phyloP scores from a whole-genome alignment of 2,329 filamentous ascomycete genomes.

The Diaporthe humulicola region DNA sequence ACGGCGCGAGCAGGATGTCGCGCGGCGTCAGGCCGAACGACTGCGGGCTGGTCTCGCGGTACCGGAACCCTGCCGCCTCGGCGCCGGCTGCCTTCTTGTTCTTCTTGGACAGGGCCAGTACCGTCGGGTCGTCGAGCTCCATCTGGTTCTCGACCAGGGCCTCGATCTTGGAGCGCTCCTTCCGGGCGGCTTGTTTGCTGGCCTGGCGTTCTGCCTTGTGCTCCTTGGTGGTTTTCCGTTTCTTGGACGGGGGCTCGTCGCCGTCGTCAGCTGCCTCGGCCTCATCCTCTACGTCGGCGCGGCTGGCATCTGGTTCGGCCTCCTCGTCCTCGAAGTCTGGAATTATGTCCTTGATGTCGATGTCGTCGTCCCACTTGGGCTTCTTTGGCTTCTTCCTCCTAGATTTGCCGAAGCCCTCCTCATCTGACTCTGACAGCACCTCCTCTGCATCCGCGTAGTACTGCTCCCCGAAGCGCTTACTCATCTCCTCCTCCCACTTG shows the following conservation, averaged over 20 bases:
- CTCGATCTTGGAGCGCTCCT: slow-evolving; percentile 87
- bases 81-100: slow-evolving; percentile 41
- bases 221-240: slow-evolving; percentile 72
- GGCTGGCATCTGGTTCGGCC: slow-evolving; percentile 63
- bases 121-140: slow-evolving; percentile 76
- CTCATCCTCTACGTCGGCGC: slow-evolving; percentile 65
- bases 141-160: slow-evolving; percentile 86
- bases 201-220: slow-evolving; percentile 70
- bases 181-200: slow-evolving; percentile 79
- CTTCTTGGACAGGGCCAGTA: slow-evolving; percentile 64
- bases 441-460: slow-evolving; percentile 84
- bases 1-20: slow-evolving; percentile 91
- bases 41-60: slow-evolving; percentile 92
- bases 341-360: slow-evolving; percentile 93
- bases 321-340: slow-evolving; percentile 84
- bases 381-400: slow-evolving; percentile 80
- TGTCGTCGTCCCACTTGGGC: slow-evolving; percentile 95
- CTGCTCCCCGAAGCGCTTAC: slow-evolving; percentile 85
- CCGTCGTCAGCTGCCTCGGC: slow-evolving; percentile 56
- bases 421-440: slow-evolving; percentile 75
- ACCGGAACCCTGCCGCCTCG: slow-evolving; percentile 76
- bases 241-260: slow-evolving; percentile 61
- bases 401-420: slow-evolving; percentile 63
- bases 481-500: slow-evolving; percentile 93
- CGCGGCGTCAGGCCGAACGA: slow-evolving; percentile 89